phyloP scores from a whole-genome alignment of 495 filamentous ascomycete species.

The Xylaria palmicola region DNA sequence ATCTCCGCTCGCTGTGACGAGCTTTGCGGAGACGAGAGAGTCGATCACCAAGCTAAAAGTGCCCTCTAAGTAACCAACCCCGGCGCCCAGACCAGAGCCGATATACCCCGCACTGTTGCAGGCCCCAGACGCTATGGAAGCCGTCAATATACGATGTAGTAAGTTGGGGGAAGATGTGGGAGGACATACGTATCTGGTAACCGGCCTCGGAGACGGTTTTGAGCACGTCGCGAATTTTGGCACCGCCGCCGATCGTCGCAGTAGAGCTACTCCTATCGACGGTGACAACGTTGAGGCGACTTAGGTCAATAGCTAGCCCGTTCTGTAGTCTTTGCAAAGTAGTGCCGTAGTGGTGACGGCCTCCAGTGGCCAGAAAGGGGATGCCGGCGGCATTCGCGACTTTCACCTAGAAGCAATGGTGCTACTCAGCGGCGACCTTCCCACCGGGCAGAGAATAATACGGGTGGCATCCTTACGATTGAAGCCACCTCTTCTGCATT shows the following conservation, averaged over 20 bases:
- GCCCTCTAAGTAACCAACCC: slow-evolving; percentile 36
- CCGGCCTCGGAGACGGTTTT: slow-evolving; percentile 28
- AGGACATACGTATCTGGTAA: slow-evolving; percentile 33
- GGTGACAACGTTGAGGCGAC: slow-evolving; percentile 24
- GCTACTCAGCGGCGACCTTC: background rate
- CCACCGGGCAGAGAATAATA: background rate
- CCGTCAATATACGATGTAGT: background rate
- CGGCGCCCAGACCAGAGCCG: slow-evolving; percentile 34
- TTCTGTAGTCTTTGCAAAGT: slow-evolving; percentile 12
- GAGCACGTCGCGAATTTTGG: slow-evolving; percentile 19
- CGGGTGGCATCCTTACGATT: slow-evolving; percentile 6
- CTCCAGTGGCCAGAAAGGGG: slow-evolving; percentile 37
- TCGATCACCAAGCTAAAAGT: slow-evolving; percentile 39
- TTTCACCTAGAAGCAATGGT: too few relatives aligned
- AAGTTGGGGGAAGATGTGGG: background rate
- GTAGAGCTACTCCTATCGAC: slow-evolving; percentile 20
- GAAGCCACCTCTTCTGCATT: slow-evolving; percentile 4
- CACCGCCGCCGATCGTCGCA: slow-evolving; percentile 28
- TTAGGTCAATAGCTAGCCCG: slow-evolving; percentile 34
- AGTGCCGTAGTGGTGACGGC: slow-evolving; percentile 32
- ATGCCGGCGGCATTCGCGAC: slow-evolving; percentile 23
- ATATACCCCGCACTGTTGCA: background rate
- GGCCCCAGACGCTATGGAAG: background rate
- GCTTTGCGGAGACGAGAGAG: slow-evolving; percentile 28
- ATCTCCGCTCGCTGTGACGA: slow-evolving; percentile 35